These are phyloP conservation scores for Barnettozyma sp. DNA, from an alignment of 805 yeast species.

Conservation along the genomic window DNA sequence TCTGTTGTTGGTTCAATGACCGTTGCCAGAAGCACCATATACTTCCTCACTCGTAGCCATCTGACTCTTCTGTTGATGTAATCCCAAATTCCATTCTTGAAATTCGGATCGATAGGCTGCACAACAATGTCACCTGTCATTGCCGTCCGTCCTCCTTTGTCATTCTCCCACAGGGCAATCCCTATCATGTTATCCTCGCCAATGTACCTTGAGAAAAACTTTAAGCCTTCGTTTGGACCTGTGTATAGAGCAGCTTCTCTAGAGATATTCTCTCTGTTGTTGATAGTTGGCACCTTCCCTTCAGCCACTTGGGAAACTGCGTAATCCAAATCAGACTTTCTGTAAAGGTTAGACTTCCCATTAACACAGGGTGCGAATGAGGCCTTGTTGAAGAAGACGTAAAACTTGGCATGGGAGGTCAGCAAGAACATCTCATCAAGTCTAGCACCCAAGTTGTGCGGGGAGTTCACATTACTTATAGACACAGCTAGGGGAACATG, in stretches of 20 bases:
- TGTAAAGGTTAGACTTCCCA: conserved; percentile 79
- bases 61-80: conserved; percentile 66
- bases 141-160: conserved; percentile 62
- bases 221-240: conserved; percentile 39
- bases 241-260: conserved; percentile 27
- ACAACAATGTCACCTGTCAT: conserved; percentile 72
- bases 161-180: conserved; percentile 73
- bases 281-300: conserved; percentile 22
- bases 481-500: conserved; percentile 69
- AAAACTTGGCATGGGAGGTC: conserved; percentile 82
- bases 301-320: conserved; percentile 42
- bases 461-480: conserved; percentile 16
- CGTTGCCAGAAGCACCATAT: conserved; percentile 83
- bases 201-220: conserved; percentile 70
- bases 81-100: conserved; percentile 36
- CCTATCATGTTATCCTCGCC: conserved; percentile 95
- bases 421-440: conserved; percentile 81
- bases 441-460: conserved; percentile 44
- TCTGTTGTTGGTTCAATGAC: conserved; percentile 84
- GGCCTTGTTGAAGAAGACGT: conserved; percentile 66
- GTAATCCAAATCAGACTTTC: conserved; percentile 55
- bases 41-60: conserved; percentile 82
- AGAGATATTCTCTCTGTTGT: conserved; percentile 32
- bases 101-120: conserved; percentile 55
- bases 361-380: conserved; percentile 84